Conservation (phyloP, 1,139 yeast genomes). For the Nakaseomyces bracarensis region DNA sequence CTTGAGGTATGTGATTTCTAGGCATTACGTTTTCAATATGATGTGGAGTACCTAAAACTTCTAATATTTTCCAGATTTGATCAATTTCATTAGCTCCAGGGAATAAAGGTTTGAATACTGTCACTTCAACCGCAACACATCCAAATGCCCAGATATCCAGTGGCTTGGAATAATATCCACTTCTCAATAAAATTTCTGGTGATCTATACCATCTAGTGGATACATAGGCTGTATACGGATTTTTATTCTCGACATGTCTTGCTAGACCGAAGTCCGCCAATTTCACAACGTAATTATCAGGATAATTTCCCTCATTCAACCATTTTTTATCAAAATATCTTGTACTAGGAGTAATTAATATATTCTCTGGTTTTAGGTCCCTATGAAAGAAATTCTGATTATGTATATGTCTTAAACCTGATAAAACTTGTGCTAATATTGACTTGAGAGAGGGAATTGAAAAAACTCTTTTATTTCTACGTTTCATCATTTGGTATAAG, state of each 20-base stretch:
- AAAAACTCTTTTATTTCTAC: slow-evolving; percentile 45
- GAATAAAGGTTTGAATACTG: slow-evolving; percentile 67
- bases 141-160: slow-evolving; percentile 96
- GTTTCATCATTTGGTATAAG: slow-evolving; percentile 61
- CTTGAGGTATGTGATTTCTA: slow-evolving; percentile 38
- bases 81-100: slow-evolving; percentile 78
- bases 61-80: slow-evolving; percentile 60
- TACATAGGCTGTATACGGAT: slow-evolving; percentile 69
- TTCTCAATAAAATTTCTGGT: slow-evolving; percentile 78
- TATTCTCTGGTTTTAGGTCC: slow-evolving; percentile 89
- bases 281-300: slow-evolving; percentile 57
- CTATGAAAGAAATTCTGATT: slow-evolving; percentile 68
- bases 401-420: slow-evolving; percentile 80
- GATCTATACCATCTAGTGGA: slow-evolving; percentile 96
- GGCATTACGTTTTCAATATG: slow-evolving; percentile 22
- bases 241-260: slow-evolving; percentile 47
- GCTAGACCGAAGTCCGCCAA: slow-evolving; percentile 91
- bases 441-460: slow-evolving; percentile 54
- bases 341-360: slow-evolving; percentile 54
- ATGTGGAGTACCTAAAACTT: slow-evolving; percentile 63
- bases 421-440: slow-evolving; percentile 60
- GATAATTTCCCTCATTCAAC: slow-evolving; percentile 28
- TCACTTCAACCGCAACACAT: slow-evolving; percentile 72
- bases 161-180: slow-evolving; percentile 58
- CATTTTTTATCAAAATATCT: slow-evolving; percentile 43